phyloP scores from a whole-genome alignment of 805 yeast genomes.

The Wickerhamomyces xylosicus region DNA sequence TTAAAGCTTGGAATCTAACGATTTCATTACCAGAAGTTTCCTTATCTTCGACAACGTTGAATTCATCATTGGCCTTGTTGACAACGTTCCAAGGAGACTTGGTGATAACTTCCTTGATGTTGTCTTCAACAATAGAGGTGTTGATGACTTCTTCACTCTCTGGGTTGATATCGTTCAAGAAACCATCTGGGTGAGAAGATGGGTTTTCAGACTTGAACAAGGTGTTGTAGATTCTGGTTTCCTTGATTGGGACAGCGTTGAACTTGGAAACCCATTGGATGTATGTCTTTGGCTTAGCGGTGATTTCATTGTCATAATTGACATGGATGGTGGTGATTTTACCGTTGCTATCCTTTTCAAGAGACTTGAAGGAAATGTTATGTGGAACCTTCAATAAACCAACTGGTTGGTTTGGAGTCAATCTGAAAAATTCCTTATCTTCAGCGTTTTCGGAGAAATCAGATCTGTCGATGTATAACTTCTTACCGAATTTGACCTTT shows the following conservation, averaged over 20 bases:
- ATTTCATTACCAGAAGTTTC: constrained; percentile 56
- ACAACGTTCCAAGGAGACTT: constrained; percentile 70
- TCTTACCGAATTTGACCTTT: constrained; percentile 65
- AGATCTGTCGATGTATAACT: constrained; percentile 73
- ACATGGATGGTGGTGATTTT: constrained; percentile 63
- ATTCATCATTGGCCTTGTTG: constrained; percentile 45
- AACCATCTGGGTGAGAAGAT: constrained; percentile 78
- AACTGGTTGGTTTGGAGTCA: constrained; percentile 90
- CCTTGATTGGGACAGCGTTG: constrained; percentile 57
- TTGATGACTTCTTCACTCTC: constrained; percentile 61
- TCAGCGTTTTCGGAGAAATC: constrained; percentile 66
- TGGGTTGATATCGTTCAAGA: constrained; percentile 71
- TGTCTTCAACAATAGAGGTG: constrained; percentile 69
- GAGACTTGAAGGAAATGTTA: constrained; percentile 61
- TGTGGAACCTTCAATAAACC: constrained; percentile 89
- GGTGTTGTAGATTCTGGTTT: constrained; percentile 81
- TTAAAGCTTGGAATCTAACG: constrained; percentile 95
- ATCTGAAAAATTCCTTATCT: constrained; percentile 72
- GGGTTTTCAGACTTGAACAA: constrained; percentile 91
- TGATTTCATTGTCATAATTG: constrained; percentile 59
- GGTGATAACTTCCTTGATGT: constrained; percentile 54
- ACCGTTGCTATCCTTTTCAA: constrained; percentile 54
- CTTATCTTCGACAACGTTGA: constrained; percentile 58
- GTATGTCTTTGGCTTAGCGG: constrained; percentile 73
- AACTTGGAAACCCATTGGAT: constrained; percentile 92